Conservation (phyloP, 352 stramenopile genomes). For the Globisporangium orthogonon region DNA sequence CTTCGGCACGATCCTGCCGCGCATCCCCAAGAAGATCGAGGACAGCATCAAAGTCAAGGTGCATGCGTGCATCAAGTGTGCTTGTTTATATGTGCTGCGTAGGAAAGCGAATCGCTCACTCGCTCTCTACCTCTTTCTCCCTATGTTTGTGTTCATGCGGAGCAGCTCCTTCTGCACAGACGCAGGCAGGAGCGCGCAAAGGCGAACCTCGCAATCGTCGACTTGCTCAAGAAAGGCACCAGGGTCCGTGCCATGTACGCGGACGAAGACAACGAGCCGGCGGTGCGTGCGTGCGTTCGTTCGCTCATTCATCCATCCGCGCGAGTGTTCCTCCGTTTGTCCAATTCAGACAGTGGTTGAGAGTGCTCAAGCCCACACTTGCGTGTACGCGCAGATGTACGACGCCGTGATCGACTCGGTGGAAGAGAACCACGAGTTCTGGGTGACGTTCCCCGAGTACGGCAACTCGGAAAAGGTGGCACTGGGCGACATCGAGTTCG, state of each 20-base stretch:
- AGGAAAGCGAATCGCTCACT: neutral
- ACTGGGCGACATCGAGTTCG: conserved; percentile 93
- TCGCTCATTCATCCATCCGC: too few relatives aligned
- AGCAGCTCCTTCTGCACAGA: conserved; percentile 65
- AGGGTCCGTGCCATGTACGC: conserved; percentile 93
- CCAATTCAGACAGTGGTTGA: neutral
- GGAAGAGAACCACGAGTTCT: conserved; percentile 74
- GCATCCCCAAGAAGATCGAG: conserved; percentile 94
- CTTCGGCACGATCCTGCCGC: conserved; percentile 94
- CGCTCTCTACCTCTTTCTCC: neutral
- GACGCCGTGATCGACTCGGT: conserved; percentile 94
- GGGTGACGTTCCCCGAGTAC: conserved; percentile 95
- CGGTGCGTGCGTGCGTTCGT: conserved; percentile 25
- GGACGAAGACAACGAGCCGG: conserved; percentile 93
- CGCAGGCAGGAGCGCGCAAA: conserved; percentile 62
- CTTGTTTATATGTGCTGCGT: neutral
- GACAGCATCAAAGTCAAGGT: conserved; percentile 95
- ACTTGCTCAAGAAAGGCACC: conserved; percentile 82
- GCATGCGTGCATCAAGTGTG: neutral
- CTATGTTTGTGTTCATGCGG: conserved; percentile 5
- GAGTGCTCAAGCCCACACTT: neutral
- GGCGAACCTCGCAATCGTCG: conserved; percentile 54
- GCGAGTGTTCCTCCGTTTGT: too few relatives aligned
- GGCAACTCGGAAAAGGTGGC: conserved; percentile 93
- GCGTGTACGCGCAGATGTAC: conserved; percentile 77